Percentiles rank a stretch among this genome's conserved stretches.
These are phyloP conservation scores for Pythium rhizo-oryzae DNA, from an alignment of 352 stramenopile genomes.

Conservation along the genomic window DNA sequence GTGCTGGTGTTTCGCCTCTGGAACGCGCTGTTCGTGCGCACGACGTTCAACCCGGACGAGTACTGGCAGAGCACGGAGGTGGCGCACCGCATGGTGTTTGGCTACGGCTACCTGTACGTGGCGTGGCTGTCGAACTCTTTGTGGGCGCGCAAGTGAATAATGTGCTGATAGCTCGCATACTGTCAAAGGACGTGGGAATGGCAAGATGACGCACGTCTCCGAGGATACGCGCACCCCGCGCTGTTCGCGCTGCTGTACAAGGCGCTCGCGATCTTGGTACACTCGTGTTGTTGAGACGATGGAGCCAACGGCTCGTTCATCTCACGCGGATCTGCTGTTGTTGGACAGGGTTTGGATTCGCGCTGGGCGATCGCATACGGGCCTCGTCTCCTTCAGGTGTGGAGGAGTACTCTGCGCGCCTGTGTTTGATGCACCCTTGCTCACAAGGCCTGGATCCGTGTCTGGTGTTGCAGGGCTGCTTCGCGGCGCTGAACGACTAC, in stretches of 20 bases:
- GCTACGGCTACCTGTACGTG: conserved; percentile 79
- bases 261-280: conserved; percentile 59
- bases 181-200: conserved; percentile 84
- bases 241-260: conserved; percentile 87
- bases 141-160: neutral
- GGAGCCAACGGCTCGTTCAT: neutral
- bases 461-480: conserved; percentile 37
- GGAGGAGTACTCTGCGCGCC: no score
- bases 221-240: conserved; percentile 77
- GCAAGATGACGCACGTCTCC: conserved; percentile 65
- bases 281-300: neutral
- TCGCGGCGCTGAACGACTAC: conserved; percentile 73
- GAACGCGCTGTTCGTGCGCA: conserved; percentile 86
- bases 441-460: neutral
- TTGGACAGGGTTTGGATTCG: conserved; percentile 68
- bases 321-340: neutral
- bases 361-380: conserved; percentile 84
- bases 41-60: conserved; percentile 88
- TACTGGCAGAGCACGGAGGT: conserved; percentile 91
- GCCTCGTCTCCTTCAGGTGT: conserved; percentile 70
- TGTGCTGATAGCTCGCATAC: neutral
- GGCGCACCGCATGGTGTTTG: conserved; percentile 85
- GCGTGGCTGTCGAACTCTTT: no score
- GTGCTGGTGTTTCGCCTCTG: conserved; percentile 70
- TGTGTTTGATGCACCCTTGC: neutral